Evolutionary conservation across 2,329 filamentous ascomycete species (phyloP).

Genomic region (Ophiostoma sp.): DNA sequence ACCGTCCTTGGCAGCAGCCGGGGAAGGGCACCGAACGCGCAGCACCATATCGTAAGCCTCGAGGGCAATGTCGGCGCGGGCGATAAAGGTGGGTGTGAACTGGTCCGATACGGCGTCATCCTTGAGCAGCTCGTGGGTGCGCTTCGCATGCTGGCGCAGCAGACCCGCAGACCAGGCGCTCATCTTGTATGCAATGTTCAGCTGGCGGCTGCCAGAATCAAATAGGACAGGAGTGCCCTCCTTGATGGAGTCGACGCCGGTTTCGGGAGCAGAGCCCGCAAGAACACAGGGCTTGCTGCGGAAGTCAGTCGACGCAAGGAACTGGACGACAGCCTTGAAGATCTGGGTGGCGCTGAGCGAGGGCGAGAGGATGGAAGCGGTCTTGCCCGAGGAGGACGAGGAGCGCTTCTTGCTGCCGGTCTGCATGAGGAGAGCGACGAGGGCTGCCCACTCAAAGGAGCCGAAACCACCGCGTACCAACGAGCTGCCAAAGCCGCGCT

Average conservation of each 20-base stretch:
- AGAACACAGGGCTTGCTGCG: slow-evolving; percentile 58
- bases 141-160: slow-evolving; percentile 67
- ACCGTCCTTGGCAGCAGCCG: neutral
- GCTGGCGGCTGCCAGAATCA: slow-evolving; percentile 60
- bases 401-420: slow-evolving; percentile 50
- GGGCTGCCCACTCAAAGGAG: slow-evolving; percentile 81
- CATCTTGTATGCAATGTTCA: slow-evolving; percentile 91
- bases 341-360: slow-evolving; percentile 87
- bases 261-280: slow-evolving; percentile 41
- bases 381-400: slow-evolving; percentile 36
- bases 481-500: slow-evolving; percentile 70
- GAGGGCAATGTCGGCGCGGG: slow-evolving; percentile 49
- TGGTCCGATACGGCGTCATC: slow-evolving; percentile 64
- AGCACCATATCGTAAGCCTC: slow-evolving; percentile 51
- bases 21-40: slow-evolving; percentile 30
- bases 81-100: slow-evolving; percentile 80
- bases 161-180: slow-evolving; percentile 71
- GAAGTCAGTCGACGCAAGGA: slow-evolving; percentile 69
- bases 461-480: slow-evolving; percentile 80
- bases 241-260: slow-evolving; percentile 30
- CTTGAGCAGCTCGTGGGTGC: slow-evolving; percentile 68
- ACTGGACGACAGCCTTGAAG: slow-evolving; percentile 91
- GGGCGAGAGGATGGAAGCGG: slow-evolving; percentile 54
- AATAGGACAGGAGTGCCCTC: slow-evolving; percentile 64
- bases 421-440: slow-evolving; percentile 74